These are phyloP conservation scores for Trypanosoma congolense DNA, from an alignment of 208 protist species.

Conservation along the genomic window DNA sequence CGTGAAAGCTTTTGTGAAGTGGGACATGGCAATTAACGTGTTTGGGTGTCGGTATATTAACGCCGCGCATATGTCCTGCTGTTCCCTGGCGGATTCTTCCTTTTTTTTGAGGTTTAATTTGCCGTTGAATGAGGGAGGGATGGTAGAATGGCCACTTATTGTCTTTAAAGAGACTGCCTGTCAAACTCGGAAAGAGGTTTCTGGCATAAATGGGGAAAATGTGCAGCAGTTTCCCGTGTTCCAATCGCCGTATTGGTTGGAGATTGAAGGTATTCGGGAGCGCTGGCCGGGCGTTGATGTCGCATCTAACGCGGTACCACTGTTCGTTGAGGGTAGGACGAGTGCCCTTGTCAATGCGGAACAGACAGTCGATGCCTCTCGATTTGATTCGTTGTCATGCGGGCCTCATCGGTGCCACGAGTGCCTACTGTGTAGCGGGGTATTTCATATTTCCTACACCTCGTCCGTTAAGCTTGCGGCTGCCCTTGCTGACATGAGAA, in stretches of 20 bases:
- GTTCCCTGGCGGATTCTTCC: constrained; percentile 41
- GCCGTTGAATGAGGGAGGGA: constrained; percentile 38
- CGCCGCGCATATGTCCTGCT: constrained; percentile 24
- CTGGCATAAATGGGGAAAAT: no score
- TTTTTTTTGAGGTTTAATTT: constrained; percentile 26
- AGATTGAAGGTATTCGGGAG: constrained; percentile 8
- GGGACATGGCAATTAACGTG: constrained; percentile 9
- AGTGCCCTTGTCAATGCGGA: constrained; percentile 32
- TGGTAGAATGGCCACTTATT: constrained; percentile 11
- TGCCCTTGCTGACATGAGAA: constrained; percentile 11
- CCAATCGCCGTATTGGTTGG: constrained; percentile 32
- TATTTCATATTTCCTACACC: constrained; percentile 16
- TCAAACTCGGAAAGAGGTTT: no score
- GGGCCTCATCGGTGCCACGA: constrained; percentile 22
- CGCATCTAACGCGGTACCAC: not conserved
- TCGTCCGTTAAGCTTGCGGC: constrained; percentile 22
- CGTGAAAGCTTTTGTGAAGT: constrained; percentile 4
- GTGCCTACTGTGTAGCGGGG: constrained; percentile 14
- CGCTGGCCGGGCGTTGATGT: constrained; percentile 25
- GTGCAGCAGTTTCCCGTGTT: no score
- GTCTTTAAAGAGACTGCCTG: no score
- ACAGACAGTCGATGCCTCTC: constrained; percentile 32
- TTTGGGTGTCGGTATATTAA: constrained; percentile 36
- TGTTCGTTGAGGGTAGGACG: constrained; percentile 7
- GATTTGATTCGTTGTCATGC: constrained; percentile 30